Conservation (phyloP, 371 early-diverging fungal species). For the Chytridiales sp. region DNA sequence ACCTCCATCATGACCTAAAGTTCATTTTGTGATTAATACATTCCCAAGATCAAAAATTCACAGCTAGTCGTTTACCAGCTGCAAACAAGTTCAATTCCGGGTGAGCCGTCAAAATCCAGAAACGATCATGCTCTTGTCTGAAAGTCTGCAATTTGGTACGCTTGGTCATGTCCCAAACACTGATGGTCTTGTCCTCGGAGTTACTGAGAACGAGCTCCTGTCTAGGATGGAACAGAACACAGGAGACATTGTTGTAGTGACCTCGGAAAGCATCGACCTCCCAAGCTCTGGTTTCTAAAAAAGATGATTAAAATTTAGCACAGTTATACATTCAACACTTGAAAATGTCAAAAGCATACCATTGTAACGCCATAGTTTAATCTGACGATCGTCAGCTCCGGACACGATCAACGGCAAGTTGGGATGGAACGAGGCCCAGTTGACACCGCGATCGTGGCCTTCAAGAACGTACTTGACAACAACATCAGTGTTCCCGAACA, state of each 20-base stretch:
- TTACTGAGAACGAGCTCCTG: conserved; percentile 90
- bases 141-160: conserved; percentile 90
- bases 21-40: background rate
- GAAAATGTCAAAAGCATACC: conserved; percentile 47
- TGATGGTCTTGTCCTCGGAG: conserved; percentile 96
- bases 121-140: conserved; percentile 94
- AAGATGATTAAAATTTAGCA: background rate
- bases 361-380: conserved; percentile 98
- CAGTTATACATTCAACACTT: background rate
- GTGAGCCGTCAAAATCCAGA: conserved; percentile 96
- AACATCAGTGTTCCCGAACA: conserved; percentile 93
- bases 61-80: conserved; percentile 65
- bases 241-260: conserved; percentile 97
- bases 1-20: conserved; percentile 95
- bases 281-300: conserved; percentile 87
- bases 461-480: conserved; percentile 97
- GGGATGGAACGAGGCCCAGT: conserved; percentile 97
- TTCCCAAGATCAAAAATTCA: conserved; percentile 2
- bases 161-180: conserved; percentile 95
- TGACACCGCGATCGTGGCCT: conserved; percentile 98
- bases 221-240: conserved; percentile 88
- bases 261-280: conserved; percentile 97
- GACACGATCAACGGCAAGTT: conserved; percentile 92
- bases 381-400: conserved; percentile 96
- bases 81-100: conserved; percentile 94